Base-by-base conservation (phyloP, 2,329 filamentous ascomycete species). In the Nemania sp. region DNA sequence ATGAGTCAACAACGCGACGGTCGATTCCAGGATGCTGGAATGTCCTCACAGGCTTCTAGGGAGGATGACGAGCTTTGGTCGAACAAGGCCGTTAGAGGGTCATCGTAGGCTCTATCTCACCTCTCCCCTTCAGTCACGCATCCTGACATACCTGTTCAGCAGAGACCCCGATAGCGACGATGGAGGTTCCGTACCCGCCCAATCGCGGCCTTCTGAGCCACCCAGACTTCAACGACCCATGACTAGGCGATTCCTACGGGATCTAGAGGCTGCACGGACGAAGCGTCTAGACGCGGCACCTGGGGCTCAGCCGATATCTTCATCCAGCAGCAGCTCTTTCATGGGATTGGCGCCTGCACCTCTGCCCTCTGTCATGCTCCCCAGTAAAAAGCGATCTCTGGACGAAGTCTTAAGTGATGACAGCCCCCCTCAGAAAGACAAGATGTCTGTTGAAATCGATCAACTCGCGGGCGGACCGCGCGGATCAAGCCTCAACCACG, bases 361-460 rank as follows among this genome's bases (percentile, higher is more conserved):
- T 9, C 49, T 68, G 34, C 64, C 57, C 25, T 52, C 42, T 18
- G 62, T 37, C 53, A 61, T 67, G 59, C 37, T 51, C 53, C 67
- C 50, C 49, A 65, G 7, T 21, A 72, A 35, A 65, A 74, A 66
- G 57, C 67, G 56, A 46, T 67, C 21, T 40, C 56, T 65, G 7
- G 65, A 62, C 9, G 69, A 68, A 48, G 61, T 72, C n/a, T 49
- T 68, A 17, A 40, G 53, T 3, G 69, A 72, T 35, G 64, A 71
- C 35, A 72, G 61, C 5, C 49, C 60, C 2, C 65, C 70, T 11
- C 63, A 70, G 55, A 62, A 69, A 57, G 71, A 75, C 56, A 72
- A 69, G 51, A 59, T 75, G 53, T 63, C 64, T 6, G 67, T 65
- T 42, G 69, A 73, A 49, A 65, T 73, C n/a, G 68, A 72, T 10